These are phyloP conservation scores for Pseudozyma pruni DNA, from an alignment of 1,284 basidiomycete genomes.

Conservation along the genomic window DNA sequence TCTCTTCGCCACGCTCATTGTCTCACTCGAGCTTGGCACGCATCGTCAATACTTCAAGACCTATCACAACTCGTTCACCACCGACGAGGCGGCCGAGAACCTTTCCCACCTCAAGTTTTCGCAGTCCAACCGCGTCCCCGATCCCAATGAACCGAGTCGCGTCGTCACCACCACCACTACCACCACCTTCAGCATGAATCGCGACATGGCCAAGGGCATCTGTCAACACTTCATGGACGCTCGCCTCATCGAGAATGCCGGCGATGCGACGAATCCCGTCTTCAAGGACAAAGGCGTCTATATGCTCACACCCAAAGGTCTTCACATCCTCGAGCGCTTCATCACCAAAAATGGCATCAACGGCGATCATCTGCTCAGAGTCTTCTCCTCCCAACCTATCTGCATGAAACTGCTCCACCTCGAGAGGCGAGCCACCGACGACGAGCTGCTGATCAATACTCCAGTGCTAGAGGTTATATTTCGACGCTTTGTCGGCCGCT, in stretches of 20 bases:
- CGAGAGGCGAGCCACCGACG: conserved; percentile 88
- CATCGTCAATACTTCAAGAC: conserved; percentile 96
- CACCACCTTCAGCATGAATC: conserved; percentile 98
- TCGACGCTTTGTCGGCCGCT: conserved; percentile 87
- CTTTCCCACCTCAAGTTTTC: conserved; percentile 96
- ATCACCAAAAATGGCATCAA: conserved; percentile 99
- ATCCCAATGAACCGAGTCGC: conserved; percentile 94
- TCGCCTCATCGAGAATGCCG: conserved; percentile 93
- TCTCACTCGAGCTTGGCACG: conserved; percentile 86
- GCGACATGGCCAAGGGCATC: conserved; percentile 99
- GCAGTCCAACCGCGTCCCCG: conserved; percentile 96
- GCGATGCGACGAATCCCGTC: conserved; percentile 83
- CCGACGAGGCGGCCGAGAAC: conserved; percentile 94
- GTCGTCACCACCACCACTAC: conserved; percentile 99
- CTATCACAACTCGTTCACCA: conserved; percentile 93
- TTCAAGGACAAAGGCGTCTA: conserved; percentile 99
- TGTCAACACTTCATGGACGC: conserved; percentile 99
- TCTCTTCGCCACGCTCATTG: conserved; percentile 94
- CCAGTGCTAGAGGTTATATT: conserved; percentile 94
- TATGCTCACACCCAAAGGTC: conserved; percentile 93
- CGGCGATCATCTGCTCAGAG: conserved; percentile 84
- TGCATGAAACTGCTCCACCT: conserved; percentile 98
- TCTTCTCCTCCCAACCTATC: conserved; percentile 93
- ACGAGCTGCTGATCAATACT: conserved; percentile 96
- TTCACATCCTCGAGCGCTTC: conserved; percentile 98